A percentile compares a stretch with the other conserved stretches of the same genome.
Conservation (phyloP, 148 eudicot species). For the Beta vulgaris region DNA sequence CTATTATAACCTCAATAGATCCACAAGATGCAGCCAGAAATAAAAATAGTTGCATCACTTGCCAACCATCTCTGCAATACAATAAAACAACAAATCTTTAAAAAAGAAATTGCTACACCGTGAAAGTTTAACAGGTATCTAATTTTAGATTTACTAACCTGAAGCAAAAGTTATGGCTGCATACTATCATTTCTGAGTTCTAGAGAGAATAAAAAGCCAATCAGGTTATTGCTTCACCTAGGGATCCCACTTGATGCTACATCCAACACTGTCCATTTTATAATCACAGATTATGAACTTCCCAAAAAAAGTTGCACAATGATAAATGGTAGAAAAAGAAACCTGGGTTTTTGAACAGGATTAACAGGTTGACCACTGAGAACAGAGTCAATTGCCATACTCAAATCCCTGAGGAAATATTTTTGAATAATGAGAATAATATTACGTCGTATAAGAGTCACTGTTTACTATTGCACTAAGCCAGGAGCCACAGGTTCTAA, state of each 20-base stretch:
- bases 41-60: not conserved
- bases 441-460: not conserved
- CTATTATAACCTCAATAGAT: not conserved
- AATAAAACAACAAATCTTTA: not conserved
- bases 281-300: too few species aligned
- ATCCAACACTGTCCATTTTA: conserved; percentile 62
- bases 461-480: not conserved
- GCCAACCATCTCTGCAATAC: not conserved
- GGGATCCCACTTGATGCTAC: conserved; percentile 71
- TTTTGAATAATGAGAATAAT: not conserved
- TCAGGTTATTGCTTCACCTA: conserved; percentile 22
- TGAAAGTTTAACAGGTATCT: not conserved
- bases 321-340: conserved; percentile 12
- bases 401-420: conserved; percentile 58
- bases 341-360: conserved; percentile 44
- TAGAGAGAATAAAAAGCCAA: not conserved
- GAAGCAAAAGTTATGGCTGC: not conserved
- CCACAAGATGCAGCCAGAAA: not conserved
- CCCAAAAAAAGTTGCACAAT: not conserved
- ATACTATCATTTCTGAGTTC: not conserved
- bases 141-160: conserved; percentile 7
- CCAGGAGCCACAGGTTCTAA: conserved; percentile 24
- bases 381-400: conserved; percentile 75
- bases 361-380: conserved; percentile 75
- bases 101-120: not conserved